These are phyloP conservation scores for Penicilliopsis zonata DNA, from an alignment of 495 filamentous ascomycete species.

Conservation along the genomic window DNA sequence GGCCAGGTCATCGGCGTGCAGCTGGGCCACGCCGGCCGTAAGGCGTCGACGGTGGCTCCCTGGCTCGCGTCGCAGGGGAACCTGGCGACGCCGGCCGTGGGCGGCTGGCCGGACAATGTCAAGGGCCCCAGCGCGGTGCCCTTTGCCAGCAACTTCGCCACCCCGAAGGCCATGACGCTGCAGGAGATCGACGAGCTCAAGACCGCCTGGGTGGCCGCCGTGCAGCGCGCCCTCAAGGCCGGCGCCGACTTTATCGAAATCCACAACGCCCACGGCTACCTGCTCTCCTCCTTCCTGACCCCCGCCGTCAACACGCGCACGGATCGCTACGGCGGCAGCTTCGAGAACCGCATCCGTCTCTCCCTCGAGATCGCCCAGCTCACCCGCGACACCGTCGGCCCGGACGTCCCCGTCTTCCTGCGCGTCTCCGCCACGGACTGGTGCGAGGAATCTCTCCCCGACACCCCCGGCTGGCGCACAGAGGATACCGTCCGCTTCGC, in stretches of 20 bases:
- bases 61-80: conserved; percentile 36
- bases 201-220: conserved; percentile 38
- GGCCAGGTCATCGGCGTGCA: conserved; percentile 63
- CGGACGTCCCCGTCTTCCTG: conserved; percentile 53
- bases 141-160: conserved; percentile 36
- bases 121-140: conserved; percentile 42
- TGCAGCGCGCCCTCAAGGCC: conserved; percentile 42
- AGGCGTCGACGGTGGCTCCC: conserved; percentile 55
- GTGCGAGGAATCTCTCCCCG: conserved; percentile 33
- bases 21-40: conserved; percentile 67
- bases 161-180: conserved; percentile 42
- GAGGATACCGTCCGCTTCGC: conserved; percentile 45
- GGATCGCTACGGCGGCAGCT: conserved; percentile 53
- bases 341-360: conserved; percentile 50
- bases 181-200: conserved; percentile 47
- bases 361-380: conserved; percentile 44
- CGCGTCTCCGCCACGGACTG: conserved; percentile 49
- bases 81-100: conserved; percentile 38
- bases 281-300: conserved; percentile 50
- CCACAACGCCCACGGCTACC: conserved; percentile 51
- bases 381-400: conserved; percentile 40
- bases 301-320: conserved; percentile 49
- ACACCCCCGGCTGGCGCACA: conserved; percentile 41
- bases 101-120: conserved; percentile 53
- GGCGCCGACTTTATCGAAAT: conserved; percentile 48